Percentiles rank a stretch among this genome's conserved stretches.
Evolutionary conservation across 371 early-diverging fungal species (phyloP).

Genomic region (Enterospora canceri): DNA sequence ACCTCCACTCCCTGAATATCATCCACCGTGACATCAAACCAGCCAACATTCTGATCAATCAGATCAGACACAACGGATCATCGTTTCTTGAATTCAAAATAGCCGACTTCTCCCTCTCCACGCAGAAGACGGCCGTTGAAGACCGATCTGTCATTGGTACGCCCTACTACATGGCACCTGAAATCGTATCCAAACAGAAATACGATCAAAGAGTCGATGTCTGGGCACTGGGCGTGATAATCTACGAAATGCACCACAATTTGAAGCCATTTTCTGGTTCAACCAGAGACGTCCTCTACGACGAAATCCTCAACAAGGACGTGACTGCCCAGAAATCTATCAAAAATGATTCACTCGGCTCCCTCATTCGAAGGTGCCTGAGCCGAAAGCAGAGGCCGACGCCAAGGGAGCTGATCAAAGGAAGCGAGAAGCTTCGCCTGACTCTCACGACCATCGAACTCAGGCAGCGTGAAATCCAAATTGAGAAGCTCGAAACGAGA

Average conservation of each 20-base stretch:
- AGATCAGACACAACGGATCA: constrained; percentile 31
- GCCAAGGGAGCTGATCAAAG: background rate
- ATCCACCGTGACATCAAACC: constrained; percentile 91
- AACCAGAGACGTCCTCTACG: constrained; percentile 20
- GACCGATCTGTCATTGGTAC: constrained; percentile 41
- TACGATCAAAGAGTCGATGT: constrained; percentile 70
- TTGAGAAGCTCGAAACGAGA: constrained; percentile 33
- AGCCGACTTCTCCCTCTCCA: constrained; percentile 52
- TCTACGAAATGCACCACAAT: constrained; percentile 78
- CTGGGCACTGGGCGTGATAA: constrained; percentile 92
- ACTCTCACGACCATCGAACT: constrained; percentile 22
- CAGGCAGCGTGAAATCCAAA: constrained; percentile 19
- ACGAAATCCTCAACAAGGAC: constrained; percentile 14
- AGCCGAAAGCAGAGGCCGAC: constrained; percentile 21
- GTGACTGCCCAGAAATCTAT: constrained; percentile 3
- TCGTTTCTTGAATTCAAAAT: constrained; percentile 48
- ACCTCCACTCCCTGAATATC: constrained; percentile 78
- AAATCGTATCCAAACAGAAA: constrained; percentile 25
- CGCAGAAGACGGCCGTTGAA: background rate
- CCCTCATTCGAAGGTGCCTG: constrained; percentile 30
- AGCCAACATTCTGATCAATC: constrained; percentile 78
- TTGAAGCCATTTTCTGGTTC: constrained; percentile 76
- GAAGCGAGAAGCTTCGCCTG: constrained; percentile 11
- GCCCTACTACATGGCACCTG: constrained; percentile 54
- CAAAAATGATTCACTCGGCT: constrained; percentile 7